These are phyloP conservation scores for Aspergillus hortae DNA, from an alignment of 2,329 filamentous ascomycete genomes.

Conservation along the genomic window DNA sequence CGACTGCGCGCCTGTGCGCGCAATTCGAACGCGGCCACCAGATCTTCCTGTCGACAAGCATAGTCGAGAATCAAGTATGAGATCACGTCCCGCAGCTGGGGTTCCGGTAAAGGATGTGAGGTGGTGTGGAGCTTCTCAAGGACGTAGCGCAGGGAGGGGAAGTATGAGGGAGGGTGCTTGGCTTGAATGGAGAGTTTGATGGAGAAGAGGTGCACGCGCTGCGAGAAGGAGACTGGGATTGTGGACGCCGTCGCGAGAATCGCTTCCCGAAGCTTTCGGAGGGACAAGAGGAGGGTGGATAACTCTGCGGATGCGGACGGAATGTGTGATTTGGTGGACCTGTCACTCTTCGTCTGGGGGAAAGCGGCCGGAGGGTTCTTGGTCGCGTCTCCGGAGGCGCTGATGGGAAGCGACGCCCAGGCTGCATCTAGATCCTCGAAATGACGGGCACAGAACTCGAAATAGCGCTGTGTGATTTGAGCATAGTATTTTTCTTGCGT, in stretches of 20 bases:
- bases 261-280: conserved; percentile 88
- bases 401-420: conserved; percentile 61
- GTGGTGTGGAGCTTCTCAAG: conserved; percentile 66
- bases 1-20: conserved; percentile 46
- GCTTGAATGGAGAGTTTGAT: conserved; percentile 79
- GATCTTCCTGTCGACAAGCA: conserved; percentile 75
- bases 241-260: conserved; percentile 69
- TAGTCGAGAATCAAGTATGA: conserved; percentile 82
- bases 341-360: conserved; percentile 15
- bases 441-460: conserved; percentile 79
- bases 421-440: conserved; percentile 70
- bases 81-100: conserved; percentile 75
- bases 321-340: conserved; percentile 12
- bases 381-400: conserved; percentile 36
- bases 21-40: conserved; percentile 69
- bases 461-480: conserved; percentile 82
- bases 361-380: conserved; percentile 36
- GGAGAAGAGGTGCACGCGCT: conserved; percentile 88
- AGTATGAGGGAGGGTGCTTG: conserved; percentile 81
- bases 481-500: conserved; percentile 82
- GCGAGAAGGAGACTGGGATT: conserved; percentile 74
- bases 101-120: conserved; percentile 61
- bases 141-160: conserved; percentile 78
- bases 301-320: conserved; percentile 59
- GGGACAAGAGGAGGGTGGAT: conserved; percentile 71